A percentile compares a stretch with the other conserved stretches of the same genome.
phyloP scores from a whole-genome alignment of 306 rosid genomes.

The Rosa persica region DNA sequence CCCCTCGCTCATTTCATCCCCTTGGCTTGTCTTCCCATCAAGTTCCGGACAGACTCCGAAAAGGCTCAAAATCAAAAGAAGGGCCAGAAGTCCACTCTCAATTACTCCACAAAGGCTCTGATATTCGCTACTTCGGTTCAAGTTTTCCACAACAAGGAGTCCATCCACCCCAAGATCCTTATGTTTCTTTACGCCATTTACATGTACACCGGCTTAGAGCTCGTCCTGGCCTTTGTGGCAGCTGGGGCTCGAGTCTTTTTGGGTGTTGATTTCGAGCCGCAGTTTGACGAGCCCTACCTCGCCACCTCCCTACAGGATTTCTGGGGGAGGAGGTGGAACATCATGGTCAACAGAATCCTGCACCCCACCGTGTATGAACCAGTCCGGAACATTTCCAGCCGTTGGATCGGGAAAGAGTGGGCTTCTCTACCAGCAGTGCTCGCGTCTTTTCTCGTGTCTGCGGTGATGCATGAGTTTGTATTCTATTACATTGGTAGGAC shows the following conservation, averaged over 20 bases:
- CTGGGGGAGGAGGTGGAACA: constrained; percentile 83
- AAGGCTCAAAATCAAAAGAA: not conserved
- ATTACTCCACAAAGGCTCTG: constrained; percentile 28
- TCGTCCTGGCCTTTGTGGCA: constrained; percentile 37
- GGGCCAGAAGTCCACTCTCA: constrained; percentile 17
- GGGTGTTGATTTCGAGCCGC: constrained; percentile 62
- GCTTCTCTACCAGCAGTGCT: constrained; percentile 30
- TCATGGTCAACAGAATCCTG: constrained; percentile 53
- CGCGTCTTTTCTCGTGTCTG: constrained; percentile 36
- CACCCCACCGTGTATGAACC: constrained; percentile 45
- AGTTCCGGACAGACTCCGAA: constrained; percentile 25
- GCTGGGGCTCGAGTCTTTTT: constrained; percentile 32
- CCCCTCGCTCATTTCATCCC: constrained; percentile 42
- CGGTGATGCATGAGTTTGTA: constrained; percentile 46
- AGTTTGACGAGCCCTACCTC: constrained; percentile 55
- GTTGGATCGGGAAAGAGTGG: constrained; percentile 19
- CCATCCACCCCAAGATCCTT: constrained; percentile 41
- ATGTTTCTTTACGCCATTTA: constrained; percentile 41
- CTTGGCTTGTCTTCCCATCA: constrained; percentile 69
- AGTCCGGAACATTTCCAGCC: not conserved
- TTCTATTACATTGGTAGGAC: constrained; percentile 41
- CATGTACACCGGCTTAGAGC: constrained; percentile 50
- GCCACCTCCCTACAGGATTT: constrained; percentile 71
- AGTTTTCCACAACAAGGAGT: constrained; percentile 18
- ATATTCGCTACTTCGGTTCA: constrained; percentile 28